A percentile compares a stretch with the other conserved stretches of the same genome.
Conservation (phyloP, 768 basidiomycete genomes). For the Hericium coralloides region DNA sequence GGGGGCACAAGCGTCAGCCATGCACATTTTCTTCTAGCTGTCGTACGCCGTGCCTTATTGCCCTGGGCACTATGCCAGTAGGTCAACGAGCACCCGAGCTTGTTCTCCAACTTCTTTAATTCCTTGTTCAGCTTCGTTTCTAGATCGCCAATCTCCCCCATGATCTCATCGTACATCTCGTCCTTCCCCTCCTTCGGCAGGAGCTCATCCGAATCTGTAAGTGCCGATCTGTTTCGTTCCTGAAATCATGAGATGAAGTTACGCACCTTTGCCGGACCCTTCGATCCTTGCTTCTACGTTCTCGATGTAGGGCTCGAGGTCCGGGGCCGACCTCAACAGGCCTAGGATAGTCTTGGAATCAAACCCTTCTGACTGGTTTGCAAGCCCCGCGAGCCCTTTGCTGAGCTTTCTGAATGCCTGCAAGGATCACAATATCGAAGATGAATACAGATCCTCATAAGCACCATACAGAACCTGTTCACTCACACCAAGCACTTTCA, state of each 20-base stretch:
- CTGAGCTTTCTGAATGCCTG: slow-evolving; percentile 74
- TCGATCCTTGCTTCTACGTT: slow-evolving; percentile 68
- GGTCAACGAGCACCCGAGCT: slow-evolving; percentile 47
- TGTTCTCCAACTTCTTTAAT: slow-evolving; percentile 55
- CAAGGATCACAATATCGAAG: background rate
- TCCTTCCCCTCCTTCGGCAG: slow-evolving; percentile 83
- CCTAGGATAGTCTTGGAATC: slow-evolving; percentile 67
- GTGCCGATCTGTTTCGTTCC: background rate
- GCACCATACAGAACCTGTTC: background rate
- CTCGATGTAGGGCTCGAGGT: slow-evolving; percentile 61
- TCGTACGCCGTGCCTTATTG: slow-evolving; percentile 48
- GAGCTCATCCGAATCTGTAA: slow-evolving; percentile 53
- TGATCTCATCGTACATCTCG: slow-evolving; percentile 71
- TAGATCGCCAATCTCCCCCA: slow-evolving; percentile 56
- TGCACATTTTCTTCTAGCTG: background rate
- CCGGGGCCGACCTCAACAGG: slow-evolving; percentile 73
- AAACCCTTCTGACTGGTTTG: slow-evolving; percentile 62
- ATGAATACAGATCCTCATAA: background rate
- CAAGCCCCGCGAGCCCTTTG: slow-evolving; percentile 53
- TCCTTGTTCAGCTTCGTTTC: slow-evolving; percentile 66
- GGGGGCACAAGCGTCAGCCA: background rate
- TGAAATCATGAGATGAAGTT: background rate
- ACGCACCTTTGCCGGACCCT: slow-evolving; percentile 50
- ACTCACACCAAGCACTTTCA: slow-evolving; percentile 69
- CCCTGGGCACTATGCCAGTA: slow-evolving; percentile 79